A percentile compares a stretch with the other conserved stretches of the same genome.
Conservation (phyloP, 352 stramenopile genomes). For the Globisporangium alternatum region DNA sequence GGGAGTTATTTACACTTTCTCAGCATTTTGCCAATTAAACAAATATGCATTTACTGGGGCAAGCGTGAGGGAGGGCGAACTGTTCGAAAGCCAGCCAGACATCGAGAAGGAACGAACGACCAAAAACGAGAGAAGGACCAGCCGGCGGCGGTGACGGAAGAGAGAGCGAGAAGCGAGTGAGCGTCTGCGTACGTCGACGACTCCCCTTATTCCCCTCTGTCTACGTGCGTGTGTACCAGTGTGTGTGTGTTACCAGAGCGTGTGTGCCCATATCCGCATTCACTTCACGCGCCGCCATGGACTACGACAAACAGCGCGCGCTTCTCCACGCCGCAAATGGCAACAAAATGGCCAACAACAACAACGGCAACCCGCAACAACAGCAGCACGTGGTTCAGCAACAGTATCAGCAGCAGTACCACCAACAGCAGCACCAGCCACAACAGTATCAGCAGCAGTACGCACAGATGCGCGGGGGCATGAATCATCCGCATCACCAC, state of each 20-base stretch:
- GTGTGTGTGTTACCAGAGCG: not conserved
- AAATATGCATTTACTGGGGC: no score
- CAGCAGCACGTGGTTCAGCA: not conserved
- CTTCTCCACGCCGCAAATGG: constrained; percentile 13
- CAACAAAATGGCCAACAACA: not conserved
- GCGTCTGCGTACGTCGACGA: not conserved
- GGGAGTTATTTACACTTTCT: no score
- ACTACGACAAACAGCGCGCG: constrained; percentile 23
- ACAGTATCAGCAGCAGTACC: not conserved
- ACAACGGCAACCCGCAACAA: constrained; percentile 7
- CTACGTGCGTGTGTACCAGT: not conserved
- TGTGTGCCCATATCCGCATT: not conserved
- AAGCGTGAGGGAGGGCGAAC: no score
- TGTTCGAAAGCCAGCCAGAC: no score
- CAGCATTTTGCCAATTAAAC: no score
- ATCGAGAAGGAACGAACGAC: no score
- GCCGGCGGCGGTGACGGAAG: not conserved
- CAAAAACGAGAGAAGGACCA: not conserved
- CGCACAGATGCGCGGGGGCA: constrained; percentile 4
- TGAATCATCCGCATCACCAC: constrained; percentile 3
- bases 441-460: constrained; percentile 4
- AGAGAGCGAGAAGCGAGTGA: constrained; percentile 5
- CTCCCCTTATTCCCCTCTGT: not conserved
- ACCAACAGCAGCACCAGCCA: not conserved
- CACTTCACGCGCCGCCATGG: constrained; percentile 7